Percentiles rank a stretch among this genome's conserved stretches.
These are phyloP conservation scores for Beauveria asiatica DNA, from an alignment of 2,329 filamentous ascomycete genomes.

Conservation along the genomic window DNA sequence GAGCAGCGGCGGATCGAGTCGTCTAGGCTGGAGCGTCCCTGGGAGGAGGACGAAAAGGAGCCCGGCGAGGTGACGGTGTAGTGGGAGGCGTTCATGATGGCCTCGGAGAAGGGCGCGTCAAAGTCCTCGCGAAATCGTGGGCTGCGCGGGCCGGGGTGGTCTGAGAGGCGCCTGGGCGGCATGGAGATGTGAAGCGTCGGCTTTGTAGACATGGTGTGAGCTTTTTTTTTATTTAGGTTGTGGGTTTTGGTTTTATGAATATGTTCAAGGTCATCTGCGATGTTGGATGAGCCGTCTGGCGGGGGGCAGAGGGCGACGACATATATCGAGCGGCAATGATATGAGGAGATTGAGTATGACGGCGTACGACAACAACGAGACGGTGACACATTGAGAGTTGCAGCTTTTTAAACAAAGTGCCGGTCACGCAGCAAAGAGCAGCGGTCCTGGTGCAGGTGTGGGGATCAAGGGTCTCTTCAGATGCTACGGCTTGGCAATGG, in stretches of 20 bases:
- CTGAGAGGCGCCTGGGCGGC: slow-evolving; percentile 5
- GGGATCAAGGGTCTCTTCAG: slow-evolving; percentile 5
- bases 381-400: slow-evolving; percentile 8
- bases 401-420: slow-evolving; percentile 4
- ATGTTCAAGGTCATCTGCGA: not conserved
- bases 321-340: not conserved
- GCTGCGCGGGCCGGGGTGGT: slow-evolving; percentile 15
- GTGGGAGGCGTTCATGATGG: slow-evolving; percentile 24
- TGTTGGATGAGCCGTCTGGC: not conserved
- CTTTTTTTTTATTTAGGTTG: not conserved
- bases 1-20: slow-evolving; percentile 14
- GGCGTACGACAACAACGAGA: not conserved
- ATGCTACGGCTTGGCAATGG: not conserved
- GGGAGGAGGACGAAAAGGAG: slow-evolving; percentile 19
- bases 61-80: slow-evolving; percentile 20
- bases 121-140: slow-evolving; percentile 31
- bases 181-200: slow-evolving; percentile 10
- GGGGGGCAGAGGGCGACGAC: not conserved
- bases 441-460: not conserved
- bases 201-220: slow-evolving; percentile 6
- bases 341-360: not conserved
- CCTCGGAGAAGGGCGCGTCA: slow-evolving; percentile 29
- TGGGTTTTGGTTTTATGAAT: not conserved
- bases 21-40: slow-evolving; percentile 20
- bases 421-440: slow-evolving; percentile 7